phyloP scores from a whole-genome alignment of 208 protist genomes.

The Leishmania braziliensis region DNA sequence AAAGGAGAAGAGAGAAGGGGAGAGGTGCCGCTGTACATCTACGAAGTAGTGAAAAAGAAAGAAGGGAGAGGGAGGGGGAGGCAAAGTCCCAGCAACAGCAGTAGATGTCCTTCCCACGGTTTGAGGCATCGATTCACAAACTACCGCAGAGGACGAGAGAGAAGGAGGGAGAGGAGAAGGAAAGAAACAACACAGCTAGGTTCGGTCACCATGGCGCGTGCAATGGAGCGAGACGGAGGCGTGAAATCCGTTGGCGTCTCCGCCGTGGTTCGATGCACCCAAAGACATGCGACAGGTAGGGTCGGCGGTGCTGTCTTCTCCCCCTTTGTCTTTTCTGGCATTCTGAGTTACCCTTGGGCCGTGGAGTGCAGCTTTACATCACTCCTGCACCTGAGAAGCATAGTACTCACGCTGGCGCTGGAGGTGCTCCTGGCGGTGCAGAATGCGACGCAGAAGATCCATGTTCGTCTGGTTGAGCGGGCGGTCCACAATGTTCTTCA shows the following conservation, averaged over 20 bases:
- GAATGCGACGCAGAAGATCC: conserved; percentile 57
- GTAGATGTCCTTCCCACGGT: not conserved
- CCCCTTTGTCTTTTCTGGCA: not conserved
- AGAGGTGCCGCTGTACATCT: conserved; percentile 9
- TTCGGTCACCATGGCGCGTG: not conserved
- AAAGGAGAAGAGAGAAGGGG: not conserved
- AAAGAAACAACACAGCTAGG: not conserved
- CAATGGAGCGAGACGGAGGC: not conserved
- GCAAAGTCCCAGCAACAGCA: not conserved
- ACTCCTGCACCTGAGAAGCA: conserved; percentile 20
- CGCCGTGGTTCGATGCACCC: not conserved
- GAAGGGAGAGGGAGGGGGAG: not conserved
- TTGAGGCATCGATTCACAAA: not conserved
- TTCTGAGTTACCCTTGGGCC: not conserved
- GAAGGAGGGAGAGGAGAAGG: not conserved
- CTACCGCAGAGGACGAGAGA: not conserved
- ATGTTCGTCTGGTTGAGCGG: conserved; percentile 85
- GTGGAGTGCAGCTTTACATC: not conserved
- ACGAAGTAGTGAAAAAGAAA: not conserved
- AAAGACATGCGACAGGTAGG: not conserved
- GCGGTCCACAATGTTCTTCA: conserved; percentile 54
- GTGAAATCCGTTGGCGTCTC: not conserved
- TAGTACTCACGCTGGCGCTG: conserved; percentile 49
- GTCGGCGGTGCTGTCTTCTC: not conserved
- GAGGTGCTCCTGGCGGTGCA: conserved; percentile 57